Evolutionary conservation across 2,329 filamentous ascomycete species (phyloP), one percentile per base, ranked within the genome.

Genomic region (Epichloe sibirici): DNA sequence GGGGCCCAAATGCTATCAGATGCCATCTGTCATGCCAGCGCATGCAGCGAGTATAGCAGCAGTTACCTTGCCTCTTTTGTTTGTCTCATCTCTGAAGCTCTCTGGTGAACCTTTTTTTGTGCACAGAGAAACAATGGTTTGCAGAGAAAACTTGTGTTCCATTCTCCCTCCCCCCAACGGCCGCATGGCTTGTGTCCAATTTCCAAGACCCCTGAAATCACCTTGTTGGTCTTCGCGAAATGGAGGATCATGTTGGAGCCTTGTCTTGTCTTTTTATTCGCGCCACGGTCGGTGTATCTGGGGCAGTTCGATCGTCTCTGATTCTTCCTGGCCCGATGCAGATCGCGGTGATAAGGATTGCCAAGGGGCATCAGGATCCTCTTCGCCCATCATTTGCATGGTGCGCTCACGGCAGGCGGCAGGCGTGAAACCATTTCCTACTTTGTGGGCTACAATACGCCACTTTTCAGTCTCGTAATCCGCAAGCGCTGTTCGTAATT

Each of bases 381-480:
- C 74, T 35, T 70, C 74, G 38, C 71, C 73, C 42, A 71, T 62
- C 44, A 90, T 69, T 69, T 88, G 79, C 54, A 78, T 72, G 35
- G 83, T 85, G 62, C 89, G 85, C 63, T 95, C 89, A 67, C 86
- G 85, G 71, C 90, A 96, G 45, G 90, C 88, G 38, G 82, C 81
- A 42, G 90, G 88, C 39, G 89, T 93, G 65, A 95, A 94, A 46
- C 90, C 90, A 49, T 84, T 87, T 56, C 90, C 90, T 61, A 96
- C 86, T 70, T 95, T 95, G 63, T 87, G 86, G 55, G 90, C 86
- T 57, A 95, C 83, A 63, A 94, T 88, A 60, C 89, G 85, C 90
- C 90, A 96, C 66, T 89, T 89, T 68, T 95, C 90, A 71, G 86
- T 87, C 65, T 93, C 88, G 73, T 91, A 91, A 67, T 91, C 88